These are phyloP conservation scores for Fusarium sp. DNA, from an alignment of 2,329 filamentous ascomycete species.

Conservation along the genomic window DNA sequence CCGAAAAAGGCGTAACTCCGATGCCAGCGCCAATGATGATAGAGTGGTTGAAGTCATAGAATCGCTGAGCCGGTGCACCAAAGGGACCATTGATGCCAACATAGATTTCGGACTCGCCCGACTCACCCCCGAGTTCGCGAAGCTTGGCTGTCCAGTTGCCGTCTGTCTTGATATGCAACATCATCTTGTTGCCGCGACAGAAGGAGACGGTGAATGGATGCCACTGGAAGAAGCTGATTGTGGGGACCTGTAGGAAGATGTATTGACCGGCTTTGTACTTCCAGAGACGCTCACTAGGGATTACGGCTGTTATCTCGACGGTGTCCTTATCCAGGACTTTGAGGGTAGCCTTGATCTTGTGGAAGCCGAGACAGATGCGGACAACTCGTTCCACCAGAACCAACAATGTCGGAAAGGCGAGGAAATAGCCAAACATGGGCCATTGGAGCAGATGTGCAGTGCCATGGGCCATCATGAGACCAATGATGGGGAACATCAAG, in stretches of 20 bases:
- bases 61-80: constrained; percentile 67
- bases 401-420: constrained; percentile 63
- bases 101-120: constrained; percentile 53
- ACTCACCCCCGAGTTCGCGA: constrained; percentile 54
- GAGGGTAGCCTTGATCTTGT: constrained; percentile 59
- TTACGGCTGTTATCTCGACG: constrained; percentile 59
- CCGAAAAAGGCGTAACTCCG: constrained; percentile 68
- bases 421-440: constrained; percentile 67
- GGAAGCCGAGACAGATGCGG: constrained; percentile 60
- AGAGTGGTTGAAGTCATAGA: constrained; percentile 67
- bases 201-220: constrained; percentile 69
- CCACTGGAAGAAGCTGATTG: constrained; percentile 66
- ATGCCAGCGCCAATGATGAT: constrained; percentile 68
- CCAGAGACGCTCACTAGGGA: constrained; percentile 62
- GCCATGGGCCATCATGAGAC: constrained; percentile 65
- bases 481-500: constrained; percentile 69
- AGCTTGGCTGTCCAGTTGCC: constrained; percentile 66
- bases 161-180: constrained; percentile 68
- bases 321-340: constrained; percentile 64
- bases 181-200: constrained; percentile 62
- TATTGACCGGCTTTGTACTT: constrained; percentile 68
- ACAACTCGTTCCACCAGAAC: constrained; percentile 60
- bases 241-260: constrained; percentile 65
- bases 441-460: constrained; percentile 61
- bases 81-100: constrained; percentile 68